These are phyloP conservation scores for Dactylella cylindrospora DNA, from an alignment of 2,329 filamentous ascomycete species.

Conservation along the genomic window DNA sequence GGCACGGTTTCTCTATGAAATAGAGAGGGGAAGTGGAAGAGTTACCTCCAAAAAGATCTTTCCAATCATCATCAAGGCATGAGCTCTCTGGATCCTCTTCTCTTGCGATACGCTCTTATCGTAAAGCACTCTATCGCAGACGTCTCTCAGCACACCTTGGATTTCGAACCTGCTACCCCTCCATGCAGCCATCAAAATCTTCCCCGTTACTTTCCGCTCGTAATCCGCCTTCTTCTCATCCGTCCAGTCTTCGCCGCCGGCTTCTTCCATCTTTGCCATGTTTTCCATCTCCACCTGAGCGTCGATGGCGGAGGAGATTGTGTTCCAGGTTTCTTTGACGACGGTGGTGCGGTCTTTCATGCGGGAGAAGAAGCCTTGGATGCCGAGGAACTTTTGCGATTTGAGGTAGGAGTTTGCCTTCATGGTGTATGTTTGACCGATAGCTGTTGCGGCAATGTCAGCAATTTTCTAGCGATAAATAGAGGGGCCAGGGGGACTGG, in stretches of 20 bases:
- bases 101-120: constrained; percentile 74
- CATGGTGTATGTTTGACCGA: constrained; percentile 83
- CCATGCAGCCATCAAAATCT: constrained; percentile 97
- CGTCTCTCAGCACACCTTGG: constrained; percentile 88
- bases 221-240: constrained; percentile 96
- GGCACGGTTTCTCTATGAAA: constrained; percentile 19
- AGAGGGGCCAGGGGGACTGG: not conserved
- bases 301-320: constrained; percentile 92
- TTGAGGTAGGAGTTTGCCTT: constrained; percentile 88
- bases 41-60: constrained; percentile 84
- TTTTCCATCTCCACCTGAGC: constrained; percentile 98
- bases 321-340: constrained; percentile 98
- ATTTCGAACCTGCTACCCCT: constrained; percentile 96
- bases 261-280: constrained; percentile 94
- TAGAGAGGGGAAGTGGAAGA: constrained; percentile 42
- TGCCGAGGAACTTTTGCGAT: constrained; percentile 94
- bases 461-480: not conserved
- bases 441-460: constrained; percentile 58
- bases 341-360: constrained; percentile 95
- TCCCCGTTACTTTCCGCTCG: constrained; percentile 91
- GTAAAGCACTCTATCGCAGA: constrained; percentile 84
- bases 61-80: constrained; percentile 83
- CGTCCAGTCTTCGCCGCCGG: constrained; percentile 95
- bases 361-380: constrained; percentile 89
- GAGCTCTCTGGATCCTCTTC: constrained; percentile 87